These are phyloP conservation scores for Salmacisia buchloeana DNA, from an alignment of 1,284 basidiomycete genomes.

Conservation along the genomic window DNA sequence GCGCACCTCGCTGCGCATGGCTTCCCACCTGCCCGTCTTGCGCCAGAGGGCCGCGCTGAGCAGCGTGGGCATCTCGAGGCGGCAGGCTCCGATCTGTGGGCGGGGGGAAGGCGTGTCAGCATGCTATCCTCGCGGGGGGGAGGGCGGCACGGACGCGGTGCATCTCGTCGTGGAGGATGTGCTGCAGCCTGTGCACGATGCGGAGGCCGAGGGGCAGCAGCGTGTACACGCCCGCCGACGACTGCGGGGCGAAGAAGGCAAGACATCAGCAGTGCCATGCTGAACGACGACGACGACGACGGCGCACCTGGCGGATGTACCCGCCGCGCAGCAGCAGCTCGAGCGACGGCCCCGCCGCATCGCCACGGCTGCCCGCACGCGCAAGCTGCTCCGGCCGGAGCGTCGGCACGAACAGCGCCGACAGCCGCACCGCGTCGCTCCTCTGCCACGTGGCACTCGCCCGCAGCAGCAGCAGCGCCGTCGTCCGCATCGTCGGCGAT, in stretches of 20 bases:
- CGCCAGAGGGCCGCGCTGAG: constrained; percentile 45
- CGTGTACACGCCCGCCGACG: constrained; percentile 49
- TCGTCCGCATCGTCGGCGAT: no score
- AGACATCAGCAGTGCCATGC: background rate
- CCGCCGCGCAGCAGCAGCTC: constrained; percentile 41
- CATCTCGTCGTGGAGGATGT: constrained; percentile 49
- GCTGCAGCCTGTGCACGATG: constrained; percentile 41
- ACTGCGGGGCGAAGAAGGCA: constrained; percentile 16
- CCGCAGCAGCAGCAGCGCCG: no score
- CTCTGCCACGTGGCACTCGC: no score
- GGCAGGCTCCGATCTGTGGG: constrained; percentile 33
- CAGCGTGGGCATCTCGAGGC: constrained; percentile 48
- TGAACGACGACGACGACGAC: background rate
- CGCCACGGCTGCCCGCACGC: constrained; percentile 3
- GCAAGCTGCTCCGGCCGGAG: constrained; percentile 10
- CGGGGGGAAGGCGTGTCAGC: constrained; percentile 7
- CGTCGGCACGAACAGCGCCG: constrained; percentile 16
- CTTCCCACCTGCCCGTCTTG: constrained; percentile 36
- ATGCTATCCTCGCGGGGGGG: no score
- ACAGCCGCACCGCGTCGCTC: constrained; percentile 13
- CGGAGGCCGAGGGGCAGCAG: constrained; percentile 48
- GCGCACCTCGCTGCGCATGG: constrained; percentile 44
- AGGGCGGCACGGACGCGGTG: no score
- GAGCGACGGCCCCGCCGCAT: constrained; percentile 10
- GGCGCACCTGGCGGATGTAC: constrained; percentile 34